Evolutionary conservation across 768 basidiomycete species (phyloP).

Genomic region (Punctularia strigosozonata): DNA sequence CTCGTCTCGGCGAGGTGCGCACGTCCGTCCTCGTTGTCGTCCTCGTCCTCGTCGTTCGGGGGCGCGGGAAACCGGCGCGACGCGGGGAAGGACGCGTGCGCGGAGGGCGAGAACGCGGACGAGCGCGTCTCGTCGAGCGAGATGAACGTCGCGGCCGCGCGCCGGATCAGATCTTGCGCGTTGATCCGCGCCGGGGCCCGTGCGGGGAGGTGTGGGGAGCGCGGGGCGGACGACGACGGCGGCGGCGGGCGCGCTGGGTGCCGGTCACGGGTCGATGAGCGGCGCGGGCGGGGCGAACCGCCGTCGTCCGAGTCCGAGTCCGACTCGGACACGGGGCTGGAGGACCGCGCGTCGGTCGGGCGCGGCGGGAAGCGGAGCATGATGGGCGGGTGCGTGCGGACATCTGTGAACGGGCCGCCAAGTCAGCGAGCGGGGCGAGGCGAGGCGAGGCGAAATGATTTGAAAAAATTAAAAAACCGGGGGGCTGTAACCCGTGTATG

Average conservation of each 20-base stretch:
- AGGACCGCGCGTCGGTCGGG: not conserved
- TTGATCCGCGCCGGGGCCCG: not conserved
- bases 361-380: slow-evolving; percentile 43
- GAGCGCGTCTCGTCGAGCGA: slow-evolving; percentile 32
- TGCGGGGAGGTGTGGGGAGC: not conserved
- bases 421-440: no score
- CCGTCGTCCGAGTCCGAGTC: not conserved
- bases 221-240: no score
- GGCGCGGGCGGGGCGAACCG: not conserved
- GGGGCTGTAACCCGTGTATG: not conserved
- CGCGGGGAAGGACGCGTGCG: not conserved
- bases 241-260: not conserved
- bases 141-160: slow-evolving; percentile 29
- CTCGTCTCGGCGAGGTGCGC: not conserved
- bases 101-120: slow-evolving; percentile 22
- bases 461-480: not conserved
- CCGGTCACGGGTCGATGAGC: no score
- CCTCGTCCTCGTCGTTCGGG: not conserved
- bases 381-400: slow-evolving; percentile 55
- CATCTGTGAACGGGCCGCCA: slow-evolving; percentile 42
- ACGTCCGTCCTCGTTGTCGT: not conserved
- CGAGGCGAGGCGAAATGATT: no score
- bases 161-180: not conserved
- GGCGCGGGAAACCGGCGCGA: no score
- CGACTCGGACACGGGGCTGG: not conserved